Evolutionary conservation across 139 green algal species (phyloP), one percentile per base, ranked within the genome.

Genomic region (Chlorella sp.): DNA sequence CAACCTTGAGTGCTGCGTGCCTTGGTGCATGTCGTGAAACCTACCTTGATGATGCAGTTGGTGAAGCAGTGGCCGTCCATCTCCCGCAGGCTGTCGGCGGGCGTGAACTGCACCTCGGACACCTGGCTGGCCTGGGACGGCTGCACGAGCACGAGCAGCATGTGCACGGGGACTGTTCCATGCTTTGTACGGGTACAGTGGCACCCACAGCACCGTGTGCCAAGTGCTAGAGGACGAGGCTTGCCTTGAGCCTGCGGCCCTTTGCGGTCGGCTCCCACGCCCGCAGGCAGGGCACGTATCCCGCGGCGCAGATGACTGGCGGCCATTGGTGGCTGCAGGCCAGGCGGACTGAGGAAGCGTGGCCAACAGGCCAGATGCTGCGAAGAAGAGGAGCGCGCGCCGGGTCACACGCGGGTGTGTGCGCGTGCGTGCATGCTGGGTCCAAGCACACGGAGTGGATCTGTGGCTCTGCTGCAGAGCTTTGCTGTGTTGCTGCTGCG

Each of bases 231-330:
- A n/a, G n/a, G n/a, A n/a, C n/a, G n/a, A n/a, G n/a, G n/a, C 42
- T 17, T 55, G 17, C 42, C 42, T 55, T 10, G 10, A 55, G 17
- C 42, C 42, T 55, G 10, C 10, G 17, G 42, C 42, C 42, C 42
- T 55, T 55, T 17, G 10, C 17, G 10, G 42, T 55, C 17, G 59
- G 59, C 24, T 64, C 5, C 59, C 59, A 64, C 14, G 59, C 59
- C n/a, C 59, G 59, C n/a, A 64, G n/a, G 59, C 59, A 64, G 22
- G 59, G 59, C n/a, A 20, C 59, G n/a, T 64, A 64, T 31, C 59
- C 59, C n/a, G 26, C 59, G n/a, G 20, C 22, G 59, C n/a, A 32
- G 17, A 55, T 55, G 42, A 55, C 42, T 24, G 42, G 42, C 10
- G 42, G 42, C 42, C 42, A 55, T 55, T 55, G 42, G 42, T 10